Percentiles rank a stretch among this genome's conserved stretches.
Evolutionary conservation across 805 yeast species (phyloP).

Genomic region (Lipomyces japonicus): DNA sequence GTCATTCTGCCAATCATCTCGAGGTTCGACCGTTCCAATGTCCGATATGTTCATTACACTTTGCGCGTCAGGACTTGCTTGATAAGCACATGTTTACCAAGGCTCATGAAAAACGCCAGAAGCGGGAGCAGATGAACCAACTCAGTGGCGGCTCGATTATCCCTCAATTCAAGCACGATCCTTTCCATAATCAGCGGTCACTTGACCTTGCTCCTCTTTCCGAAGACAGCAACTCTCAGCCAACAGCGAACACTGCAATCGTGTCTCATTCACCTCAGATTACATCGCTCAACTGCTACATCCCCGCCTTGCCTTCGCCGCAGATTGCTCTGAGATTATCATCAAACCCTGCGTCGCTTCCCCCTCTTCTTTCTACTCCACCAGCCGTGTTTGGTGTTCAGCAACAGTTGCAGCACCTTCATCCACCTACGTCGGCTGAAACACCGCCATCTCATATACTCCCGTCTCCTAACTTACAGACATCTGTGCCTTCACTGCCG

Average conservation of each 20-base stretch:
- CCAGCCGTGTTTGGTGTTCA: not conserved
- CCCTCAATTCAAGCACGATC: not conserved
- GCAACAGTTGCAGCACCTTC: no score
- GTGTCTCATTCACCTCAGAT: not conserved
- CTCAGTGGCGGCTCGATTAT: not conserved
- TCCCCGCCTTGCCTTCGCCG: not conserved
- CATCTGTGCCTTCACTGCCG: constrained; percentile 5
- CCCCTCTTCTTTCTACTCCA: not conserved
- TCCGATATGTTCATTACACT: constrained; percentile 30
- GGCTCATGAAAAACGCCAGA: constrained; percentile 30
- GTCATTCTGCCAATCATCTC: constrained; percentile 34
- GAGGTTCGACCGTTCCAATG: constrained; percentile 35
- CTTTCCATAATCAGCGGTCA: not conserved
- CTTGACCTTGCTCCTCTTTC: no score
- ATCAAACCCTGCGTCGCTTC: not conserved
- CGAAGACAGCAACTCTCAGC: not conserved
- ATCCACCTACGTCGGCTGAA: no score
- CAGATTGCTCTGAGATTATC: not conserved
- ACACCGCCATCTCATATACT: no score
- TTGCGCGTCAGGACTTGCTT: constrained; percentile 36
- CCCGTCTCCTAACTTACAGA: no score
- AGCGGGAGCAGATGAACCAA: constrained; percentile 13
- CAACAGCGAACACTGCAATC: constrained; percentile 10
- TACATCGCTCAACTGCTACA: not conserved
- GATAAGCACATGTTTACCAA: constrained; percentile 32